Base-by-base conservation (phyloP, 352 stramenopile species). In the Elongisporangium senticosum region DNA sequence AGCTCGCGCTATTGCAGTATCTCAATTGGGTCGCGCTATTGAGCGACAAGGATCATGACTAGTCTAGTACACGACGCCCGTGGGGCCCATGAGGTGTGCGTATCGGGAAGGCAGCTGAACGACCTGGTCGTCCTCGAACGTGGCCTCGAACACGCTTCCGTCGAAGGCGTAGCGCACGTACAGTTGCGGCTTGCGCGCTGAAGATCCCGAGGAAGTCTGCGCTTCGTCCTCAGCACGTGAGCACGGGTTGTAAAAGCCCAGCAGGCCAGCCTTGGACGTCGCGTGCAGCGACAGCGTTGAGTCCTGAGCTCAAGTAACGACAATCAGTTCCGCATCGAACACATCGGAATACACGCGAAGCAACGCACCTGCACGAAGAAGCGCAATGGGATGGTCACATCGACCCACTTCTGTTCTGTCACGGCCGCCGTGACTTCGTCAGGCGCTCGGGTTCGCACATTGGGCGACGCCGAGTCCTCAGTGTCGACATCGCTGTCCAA, bases 231-330 rank as follows among this genome's bases (percentile, higher is more conserved):
- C 68, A 40, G 73, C 61, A 11, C 69, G 65, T n/a, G 83, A 65
- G 53, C 78, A 92, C 14, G 84, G 84, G 56, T 92, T 90, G 69
- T 94, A 94, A 53, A 94, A 94, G 26, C 84, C 82, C 21, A 94
- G 56, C 5, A 94, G 61, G 19, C 74, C 74, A 23, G 80, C 72
- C 61, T 93, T 93, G 15, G 84, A 90, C 14, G 74, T 53, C 14
- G 62, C 75, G 15, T 67, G 64, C 4, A 94, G 70, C 24, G 74
- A 60, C 28, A 92, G 69, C 8, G 67, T 63, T 47, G 76, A 80
- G 52, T 93, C 71, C 79, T 93, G 61, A 50, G 37, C 11, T 2
- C 8, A 5, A 53, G 19, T 28, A 49, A 51, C 11, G 60, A 40
- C 49, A 66, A 47, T 2, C 19, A 56, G 61, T 13, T 51, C 40